phyloP scores from a whole-genome alignment of 768 basidiomycete species.

The Russula griseocarnosa region DNA sequence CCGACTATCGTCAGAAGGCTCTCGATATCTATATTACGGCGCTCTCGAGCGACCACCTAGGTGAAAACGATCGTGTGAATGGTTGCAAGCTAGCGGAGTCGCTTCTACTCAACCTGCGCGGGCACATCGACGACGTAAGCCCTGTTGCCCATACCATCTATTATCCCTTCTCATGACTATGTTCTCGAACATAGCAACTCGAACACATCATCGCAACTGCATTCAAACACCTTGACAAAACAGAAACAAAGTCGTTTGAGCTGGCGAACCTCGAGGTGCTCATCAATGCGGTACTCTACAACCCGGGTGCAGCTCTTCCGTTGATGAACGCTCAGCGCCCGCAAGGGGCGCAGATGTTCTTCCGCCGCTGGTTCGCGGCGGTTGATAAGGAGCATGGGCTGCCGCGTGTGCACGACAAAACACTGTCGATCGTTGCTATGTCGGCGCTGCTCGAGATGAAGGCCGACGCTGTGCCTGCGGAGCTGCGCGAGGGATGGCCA shows the following conservation, averaged over 20 bases:
- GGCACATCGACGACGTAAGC: conserved; percentile 72
- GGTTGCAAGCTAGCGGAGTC: conserved; percentile 85
- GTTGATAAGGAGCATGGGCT: conserved; percentile 57
- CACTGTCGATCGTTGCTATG: conserved; percentile 70
- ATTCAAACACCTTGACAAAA: conserved; percentile 54
- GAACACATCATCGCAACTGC: conserved; percentile 62
- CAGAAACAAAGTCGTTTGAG: conserved; percentile 58
- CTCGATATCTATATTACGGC: conserved; percentile 80
- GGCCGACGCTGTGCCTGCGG: conserved; percentile 50
- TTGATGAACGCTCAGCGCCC: conserved; percentile 61
- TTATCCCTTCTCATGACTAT: conserved; percentile 9
- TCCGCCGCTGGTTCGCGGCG: conserved; percentile 77
- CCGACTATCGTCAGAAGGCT: conserved; percentile 74
- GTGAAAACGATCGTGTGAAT: conserved; percentile 79
- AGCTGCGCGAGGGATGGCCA: conserved; percentile 67
- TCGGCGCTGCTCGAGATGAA: conserved; percentile 74
- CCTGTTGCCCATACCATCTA: background rate
- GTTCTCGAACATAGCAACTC: conserved; percentile 45
- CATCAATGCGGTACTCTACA: conserved; percentile 79
- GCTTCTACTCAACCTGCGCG: conserved; percentile 72
- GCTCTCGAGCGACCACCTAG: conserved; percentile 65
- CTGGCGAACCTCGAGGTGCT: conserved; percentile 81
- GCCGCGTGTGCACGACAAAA: conserved; percentile 89
- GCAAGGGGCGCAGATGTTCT: conserved; percentile 69
- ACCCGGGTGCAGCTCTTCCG: conserved; percentile 70